phyloP scores from a whole-genome alignment of 306 rosid species.

The Cicer chorassanicum region DNA sequence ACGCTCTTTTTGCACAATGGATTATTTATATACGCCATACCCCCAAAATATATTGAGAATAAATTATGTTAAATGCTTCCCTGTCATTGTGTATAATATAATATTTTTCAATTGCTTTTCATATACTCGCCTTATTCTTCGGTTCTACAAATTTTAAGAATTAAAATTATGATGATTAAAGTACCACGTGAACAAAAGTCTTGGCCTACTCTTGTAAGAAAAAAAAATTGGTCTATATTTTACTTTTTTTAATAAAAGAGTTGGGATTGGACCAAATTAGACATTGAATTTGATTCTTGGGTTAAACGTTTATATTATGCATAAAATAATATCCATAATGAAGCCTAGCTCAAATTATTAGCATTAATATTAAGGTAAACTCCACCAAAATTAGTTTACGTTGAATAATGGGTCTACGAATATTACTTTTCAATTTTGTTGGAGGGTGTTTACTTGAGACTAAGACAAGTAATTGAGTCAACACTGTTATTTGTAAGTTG shows the following conservation, averaged over 20 bases:
- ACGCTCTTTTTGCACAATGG: neutral
- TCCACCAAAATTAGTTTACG: neutral
- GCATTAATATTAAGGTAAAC: neutral
- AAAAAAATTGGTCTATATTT: neutral
- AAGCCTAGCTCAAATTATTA: neutral
- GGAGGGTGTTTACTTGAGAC: neutral
- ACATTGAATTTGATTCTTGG: neutral
- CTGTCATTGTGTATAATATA: neutral
- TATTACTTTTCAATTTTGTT: neutral
- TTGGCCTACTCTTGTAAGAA: neutral
- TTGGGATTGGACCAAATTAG: constrained; percentile 10
- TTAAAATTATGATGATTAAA: neutral
- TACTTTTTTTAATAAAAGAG: neutral
- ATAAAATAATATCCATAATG: neutral
- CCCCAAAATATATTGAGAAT: neutral
- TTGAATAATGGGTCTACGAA: neutral
- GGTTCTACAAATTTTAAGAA: neutral
- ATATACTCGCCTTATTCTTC: neutral
- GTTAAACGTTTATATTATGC: neutral
- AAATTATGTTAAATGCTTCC: neutral
- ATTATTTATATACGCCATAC: neutral
- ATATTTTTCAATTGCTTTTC: constrained; percentile 16
- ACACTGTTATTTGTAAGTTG: no score
- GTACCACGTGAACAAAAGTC: neutral
- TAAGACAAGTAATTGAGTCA: no score